Evolutionary conservation across 345 rosid species (phyloP).

Genomic region (Salix dunnii): DNA sequence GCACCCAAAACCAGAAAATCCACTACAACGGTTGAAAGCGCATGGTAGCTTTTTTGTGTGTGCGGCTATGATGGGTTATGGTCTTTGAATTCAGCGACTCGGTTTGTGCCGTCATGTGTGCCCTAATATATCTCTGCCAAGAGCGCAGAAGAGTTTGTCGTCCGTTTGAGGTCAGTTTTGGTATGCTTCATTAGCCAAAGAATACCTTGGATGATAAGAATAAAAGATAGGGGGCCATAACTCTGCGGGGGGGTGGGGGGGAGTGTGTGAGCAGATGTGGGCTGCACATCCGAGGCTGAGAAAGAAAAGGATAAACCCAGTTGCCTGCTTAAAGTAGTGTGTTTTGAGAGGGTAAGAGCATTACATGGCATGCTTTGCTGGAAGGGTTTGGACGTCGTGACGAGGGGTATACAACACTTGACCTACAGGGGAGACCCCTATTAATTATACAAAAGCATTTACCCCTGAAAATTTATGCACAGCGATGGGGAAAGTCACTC

Average conservation of each 20-base stretch:
- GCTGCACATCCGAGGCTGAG: constrained; percentile 54
- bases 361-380: constrained; percentile 46
- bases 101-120: constrained; percentile 72
- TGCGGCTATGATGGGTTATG: constrained; percentile 54
- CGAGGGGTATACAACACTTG: constrained; percentile 2
- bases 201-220: constrained; percentile 22
- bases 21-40: constrained; percentile 73
- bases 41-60: constrained; percentile 1
- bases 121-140: constrained; percentile 25
- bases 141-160: constrained; percentile 24
- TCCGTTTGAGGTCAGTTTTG: constrained; percentile 37
- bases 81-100: constrained; percentile 66
- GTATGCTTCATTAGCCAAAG: constrained; percentile 15
- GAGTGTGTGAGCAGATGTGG: constrained; percentile 21
- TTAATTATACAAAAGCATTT: constrained; percentile 10
- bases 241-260: constrained; percentile 16
- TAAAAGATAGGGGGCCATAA: constrained; percentile 25
- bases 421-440: constrained; percentile 13
- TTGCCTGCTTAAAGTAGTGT: constrained; percentile 34
- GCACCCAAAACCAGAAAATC: constrained; percentile 74
- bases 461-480: constrained; percentile 25
- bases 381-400: constrained; percentile 36
- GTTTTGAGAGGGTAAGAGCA: constrained; percentile 30
- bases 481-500: constrained; percentile 25
- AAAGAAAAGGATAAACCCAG: constrained; percentile 50